Percentiles rank a stretch among this genome's conserved stretches.
Conservation (phyloP, 1,139 yeast genomes). For the Candida neerlandica region DNA sequence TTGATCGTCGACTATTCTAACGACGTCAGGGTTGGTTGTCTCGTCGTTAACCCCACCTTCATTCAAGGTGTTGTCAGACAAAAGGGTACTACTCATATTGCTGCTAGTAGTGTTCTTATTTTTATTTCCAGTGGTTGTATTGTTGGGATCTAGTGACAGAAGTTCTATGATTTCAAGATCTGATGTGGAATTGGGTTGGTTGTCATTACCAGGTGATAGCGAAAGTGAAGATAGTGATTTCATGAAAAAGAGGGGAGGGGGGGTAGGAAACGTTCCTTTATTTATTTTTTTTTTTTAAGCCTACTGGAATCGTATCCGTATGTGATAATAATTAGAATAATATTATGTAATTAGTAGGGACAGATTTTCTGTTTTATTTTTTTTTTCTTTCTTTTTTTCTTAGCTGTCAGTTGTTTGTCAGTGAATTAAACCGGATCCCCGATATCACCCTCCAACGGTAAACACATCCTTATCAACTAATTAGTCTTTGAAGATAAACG, state of each 20-base stretch:
- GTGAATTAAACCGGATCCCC: no score
- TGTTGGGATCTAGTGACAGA: not conserved
- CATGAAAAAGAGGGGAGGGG: not conserved
- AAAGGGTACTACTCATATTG: not conserved
- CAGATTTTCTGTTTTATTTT: no score
- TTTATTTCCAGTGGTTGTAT: not conserved
- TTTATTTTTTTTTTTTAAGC: not conserved
- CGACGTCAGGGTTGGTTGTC: not conserved
- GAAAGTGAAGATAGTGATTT: not conserved
- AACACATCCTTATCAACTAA: no score
- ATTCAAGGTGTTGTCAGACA: not conserved
- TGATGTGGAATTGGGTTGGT: not conserved
- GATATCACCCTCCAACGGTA: no score
- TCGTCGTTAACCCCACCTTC: not conserved
- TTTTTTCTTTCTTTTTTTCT: no score
- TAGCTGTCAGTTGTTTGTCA: no score
- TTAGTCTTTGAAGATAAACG: no score
- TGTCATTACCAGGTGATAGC: not conserved
- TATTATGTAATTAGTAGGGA: no score
- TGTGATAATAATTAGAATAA: no score
- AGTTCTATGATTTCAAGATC: conserved; percentile 1
- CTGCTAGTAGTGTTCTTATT: not conserved
- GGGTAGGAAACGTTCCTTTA: not conserved
- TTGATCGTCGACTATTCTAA: not conserved
- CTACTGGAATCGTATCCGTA: not conserved